Conservation (phyloP, 2,329 filamentous ascomycete genomes). For the Alternaria brassicicola region DNA sequence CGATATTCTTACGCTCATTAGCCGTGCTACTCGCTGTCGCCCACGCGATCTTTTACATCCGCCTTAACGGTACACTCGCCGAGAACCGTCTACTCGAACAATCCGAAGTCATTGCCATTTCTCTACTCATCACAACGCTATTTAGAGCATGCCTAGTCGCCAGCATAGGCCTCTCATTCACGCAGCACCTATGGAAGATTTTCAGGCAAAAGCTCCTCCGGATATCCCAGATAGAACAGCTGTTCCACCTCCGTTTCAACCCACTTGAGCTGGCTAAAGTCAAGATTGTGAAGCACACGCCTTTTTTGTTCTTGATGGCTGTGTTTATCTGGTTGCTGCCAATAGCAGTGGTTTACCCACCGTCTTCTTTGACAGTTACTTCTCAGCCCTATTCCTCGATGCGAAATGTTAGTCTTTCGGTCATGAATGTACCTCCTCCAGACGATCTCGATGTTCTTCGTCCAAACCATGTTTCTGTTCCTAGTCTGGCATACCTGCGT, state of each 20-base stretch:
- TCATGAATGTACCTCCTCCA: background rate
- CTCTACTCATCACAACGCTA: slow-evolving; percentile 1
- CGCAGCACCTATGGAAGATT: slow-evolving; percentile 10
- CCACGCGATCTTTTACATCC: background rate
- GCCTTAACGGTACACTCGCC: background rate
- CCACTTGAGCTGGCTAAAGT: background rate
- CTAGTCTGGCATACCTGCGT: background rate
- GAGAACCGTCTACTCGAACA: background rate
- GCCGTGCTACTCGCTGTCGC: background rate
- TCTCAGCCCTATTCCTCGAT: background rate
- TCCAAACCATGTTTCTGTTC: background rate
- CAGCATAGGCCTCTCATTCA: slow-evolving; percentile 1
- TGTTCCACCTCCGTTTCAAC: slow-evolving; percentile 3
- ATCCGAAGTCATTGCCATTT: slow-evolving; percentile 3
- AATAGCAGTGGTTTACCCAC: slow-evolving; percentile 14
- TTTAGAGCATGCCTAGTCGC: background rate
- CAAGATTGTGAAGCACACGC: background rate
- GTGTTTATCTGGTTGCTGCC: slow-evolving; percentile 2
- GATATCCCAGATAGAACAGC: background rate
- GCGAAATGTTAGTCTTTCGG: background rate
- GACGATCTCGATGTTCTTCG: background rate
- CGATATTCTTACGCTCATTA: background rate
- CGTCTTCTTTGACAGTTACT: slow-evolving; percentile 8
- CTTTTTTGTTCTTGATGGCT: background rate
- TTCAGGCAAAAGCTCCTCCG: background rate